These are phyloP conservation scores for Salix viminalis DNA, from an alignment of 345 rosid species.

Conservation along the genomic window DNA sequence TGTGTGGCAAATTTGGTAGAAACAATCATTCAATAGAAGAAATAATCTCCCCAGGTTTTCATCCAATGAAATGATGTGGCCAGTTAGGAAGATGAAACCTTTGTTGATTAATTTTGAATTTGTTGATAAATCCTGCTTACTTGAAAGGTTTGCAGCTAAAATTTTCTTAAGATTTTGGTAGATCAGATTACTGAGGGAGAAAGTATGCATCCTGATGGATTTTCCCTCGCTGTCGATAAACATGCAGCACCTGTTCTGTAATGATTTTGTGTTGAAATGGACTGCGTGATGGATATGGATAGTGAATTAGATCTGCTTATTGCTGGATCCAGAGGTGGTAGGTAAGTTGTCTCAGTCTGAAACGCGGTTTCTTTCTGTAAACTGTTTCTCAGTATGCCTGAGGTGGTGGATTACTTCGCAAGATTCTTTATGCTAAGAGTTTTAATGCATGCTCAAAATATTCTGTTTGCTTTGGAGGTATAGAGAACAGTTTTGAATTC, in stretches of 20 bases:
- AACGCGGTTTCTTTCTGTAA: background rate
- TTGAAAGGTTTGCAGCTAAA: background rate
- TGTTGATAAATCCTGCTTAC: background rate
- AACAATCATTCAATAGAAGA: background rate
- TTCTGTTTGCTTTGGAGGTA: background rate
- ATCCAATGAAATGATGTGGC: background rate
- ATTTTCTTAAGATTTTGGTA: background rate
- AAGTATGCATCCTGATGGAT: background rate
- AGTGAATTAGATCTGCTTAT: background rate
- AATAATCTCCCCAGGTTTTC: conserved; percentile 7
- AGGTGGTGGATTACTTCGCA: background rate
- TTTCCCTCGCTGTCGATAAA: background rate
- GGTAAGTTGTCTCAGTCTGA: background rate
- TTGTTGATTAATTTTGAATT: background rate
- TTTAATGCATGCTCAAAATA: background rate
- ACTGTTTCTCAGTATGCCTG: background rate
- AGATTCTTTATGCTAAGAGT: background rate
- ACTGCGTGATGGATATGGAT: background rate
- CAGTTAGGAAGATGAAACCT: background rate
- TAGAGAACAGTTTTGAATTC: too few relatives aligned
- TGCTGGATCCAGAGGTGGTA: background rate
- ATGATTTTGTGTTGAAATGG: background rate
- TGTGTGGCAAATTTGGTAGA: background rate
- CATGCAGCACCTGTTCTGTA: background rate
- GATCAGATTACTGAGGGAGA: background rate